These are phyloP conservation scores for Synchytrium microbalum DNA, from an alignment of 371 early-diverging fungal genomes.

Conservation along the genomic window DNA sequence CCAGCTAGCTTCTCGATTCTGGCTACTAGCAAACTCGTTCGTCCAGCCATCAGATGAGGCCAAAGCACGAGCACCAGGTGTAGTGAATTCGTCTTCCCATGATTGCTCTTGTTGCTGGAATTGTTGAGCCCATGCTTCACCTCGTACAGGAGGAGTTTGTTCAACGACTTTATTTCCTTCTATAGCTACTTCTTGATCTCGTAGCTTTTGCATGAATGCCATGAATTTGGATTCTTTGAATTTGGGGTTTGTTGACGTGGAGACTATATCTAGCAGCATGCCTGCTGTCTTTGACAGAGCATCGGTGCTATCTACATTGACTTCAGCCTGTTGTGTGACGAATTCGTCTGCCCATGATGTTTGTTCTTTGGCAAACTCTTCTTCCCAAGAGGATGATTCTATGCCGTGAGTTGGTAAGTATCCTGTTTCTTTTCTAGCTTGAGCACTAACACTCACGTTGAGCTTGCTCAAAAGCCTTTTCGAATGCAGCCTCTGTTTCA, in stretches of 20 bases:
- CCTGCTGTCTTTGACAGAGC: conserved; percentile 81
- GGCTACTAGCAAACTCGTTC: conserved; percentile 13
- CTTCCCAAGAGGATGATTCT: conserved; percentile 17
- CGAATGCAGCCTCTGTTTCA: conserved; percentile 47
- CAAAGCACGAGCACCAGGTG: conserved; percentile 5
- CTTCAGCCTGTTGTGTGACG: conserved; percentile 26
- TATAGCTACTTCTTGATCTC: conserved; percentile 78
- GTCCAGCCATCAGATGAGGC: conserved; percentile 12
- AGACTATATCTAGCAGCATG: conserved; percentile 68
- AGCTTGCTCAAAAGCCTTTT: conserved; percentile 67
- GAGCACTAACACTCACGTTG: conserved; percentile 26
- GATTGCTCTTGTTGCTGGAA: conserved; percentile 9
- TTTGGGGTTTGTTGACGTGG: conserved; percentile 71
- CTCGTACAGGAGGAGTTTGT: conserved; percentile 21
- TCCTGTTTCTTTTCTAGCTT: background rate
- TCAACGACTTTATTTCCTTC: conserved; percentile 78
- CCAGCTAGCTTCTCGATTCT: background rate
- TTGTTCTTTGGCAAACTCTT: conserved; percentile 39
- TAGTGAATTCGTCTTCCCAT: conserved; percentile 46
- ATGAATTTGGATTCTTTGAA: conserved; percentile 86
- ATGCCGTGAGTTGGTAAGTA: too few relatives aligned
- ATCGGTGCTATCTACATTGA: conserved; percentile 23
- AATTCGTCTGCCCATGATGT: conserved; percentile 38
- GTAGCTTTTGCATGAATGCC: conserved; percentile 78
- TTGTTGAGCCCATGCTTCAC: conserved; percentile 5